These are phyloP conservation scores for Capronia americana DNA, from an alignment of 2,329 filamentous ascomycete species.

Conservation along the genomic window DNA sequence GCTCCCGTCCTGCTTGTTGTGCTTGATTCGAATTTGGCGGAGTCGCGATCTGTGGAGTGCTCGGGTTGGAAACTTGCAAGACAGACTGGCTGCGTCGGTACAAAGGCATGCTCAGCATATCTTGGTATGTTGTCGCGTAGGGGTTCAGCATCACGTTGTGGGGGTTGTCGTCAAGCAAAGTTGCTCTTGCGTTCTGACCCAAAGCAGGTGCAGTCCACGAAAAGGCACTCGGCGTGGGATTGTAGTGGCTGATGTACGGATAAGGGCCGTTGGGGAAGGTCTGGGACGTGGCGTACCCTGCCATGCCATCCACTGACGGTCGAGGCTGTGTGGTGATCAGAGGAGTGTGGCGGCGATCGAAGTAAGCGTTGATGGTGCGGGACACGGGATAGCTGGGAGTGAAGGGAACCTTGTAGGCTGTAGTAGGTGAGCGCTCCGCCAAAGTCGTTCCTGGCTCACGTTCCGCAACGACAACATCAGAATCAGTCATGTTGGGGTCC, in stretches of 20 bases:
- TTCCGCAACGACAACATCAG: neutral
- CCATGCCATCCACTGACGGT: neutral
- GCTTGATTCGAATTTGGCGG: neutral
- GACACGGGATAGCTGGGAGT: constrained; percentile 5
- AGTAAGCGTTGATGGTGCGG: constrained; percentile 11
- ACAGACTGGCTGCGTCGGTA: constrained; percentile 18
- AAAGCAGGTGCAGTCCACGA: constrained; percentile 9
- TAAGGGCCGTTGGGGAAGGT: neutral
- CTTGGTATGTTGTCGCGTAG: constrained; percentile 29
- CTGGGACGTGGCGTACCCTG: constrained; percentile 1
- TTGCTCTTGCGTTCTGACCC: neutral
- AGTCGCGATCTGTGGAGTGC: neutral
- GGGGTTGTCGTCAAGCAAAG: neutral
- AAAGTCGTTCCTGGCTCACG: constrained; percentile 4
- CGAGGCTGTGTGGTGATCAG: neutral
- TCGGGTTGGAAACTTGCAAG: constrained; percentile 3
- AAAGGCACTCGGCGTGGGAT: constrained; percentile 7
- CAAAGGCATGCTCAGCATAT: constrained; percentile 34
- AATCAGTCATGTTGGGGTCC: neutral
- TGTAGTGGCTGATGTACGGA: neutral
- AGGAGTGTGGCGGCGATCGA: neutral
- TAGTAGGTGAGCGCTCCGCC: neutral
- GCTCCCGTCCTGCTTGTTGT: neutral
- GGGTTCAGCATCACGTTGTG: constrained; percentile 26
- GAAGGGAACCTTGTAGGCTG: neutral